phyloP scores from a whole-genome alignment of 2,329 filamentous ascomycete species.

The Tricladium varicosporioides region DNA sequence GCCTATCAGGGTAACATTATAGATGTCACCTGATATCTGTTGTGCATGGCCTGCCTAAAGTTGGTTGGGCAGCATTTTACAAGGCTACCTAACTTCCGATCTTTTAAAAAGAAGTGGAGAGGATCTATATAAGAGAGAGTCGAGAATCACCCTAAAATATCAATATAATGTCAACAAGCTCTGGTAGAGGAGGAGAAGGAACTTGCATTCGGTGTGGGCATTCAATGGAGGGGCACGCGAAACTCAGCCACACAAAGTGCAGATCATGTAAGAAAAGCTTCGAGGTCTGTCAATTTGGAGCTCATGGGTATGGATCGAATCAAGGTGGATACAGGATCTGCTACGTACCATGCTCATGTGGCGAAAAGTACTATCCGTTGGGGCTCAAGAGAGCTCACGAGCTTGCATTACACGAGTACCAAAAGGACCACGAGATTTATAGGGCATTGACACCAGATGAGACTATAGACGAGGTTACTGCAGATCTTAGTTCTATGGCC shows the following conservation, averaged over 20 bases:
- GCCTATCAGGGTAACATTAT: neutral
- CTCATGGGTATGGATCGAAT: neutral
- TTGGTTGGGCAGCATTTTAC: neutral
- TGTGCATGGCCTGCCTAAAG: neutral
- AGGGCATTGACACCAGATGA: neutral
- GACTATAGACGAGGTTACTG: neutral
- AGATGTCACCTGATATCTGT: neutral
- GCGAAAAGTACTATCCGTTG: neutral
- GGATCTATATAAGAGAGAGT: neutral
- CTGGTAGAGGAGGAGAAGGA: neutral
- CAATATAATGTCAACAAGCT: neutral
- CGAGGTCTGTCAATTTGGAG: neutral
- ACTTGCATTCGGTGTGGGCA: neutral
- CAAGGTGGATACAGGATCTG: neutral
- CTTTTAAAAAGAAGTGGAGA: neutral
- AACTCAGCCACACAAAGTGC: neutral
- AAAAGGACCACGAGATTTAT: neutral
- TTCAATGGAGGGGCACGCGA: neutral
- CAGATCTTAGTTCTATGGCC: neutral
- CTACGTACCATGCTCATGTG: neutral
- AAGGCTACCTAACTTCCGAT: neutral
- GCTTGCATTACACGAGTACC: neutral
- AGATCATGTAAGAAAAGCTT: neutral
- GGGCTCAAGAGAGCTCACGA: neutral
- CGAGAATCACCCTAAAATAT: neutral